Evolutionary conservation across 2,329 filamentous ascomycete species (phyloP), one percentile per base, ranked within the genome.

Genomic region (Penicillium rolfsii): DNA sequence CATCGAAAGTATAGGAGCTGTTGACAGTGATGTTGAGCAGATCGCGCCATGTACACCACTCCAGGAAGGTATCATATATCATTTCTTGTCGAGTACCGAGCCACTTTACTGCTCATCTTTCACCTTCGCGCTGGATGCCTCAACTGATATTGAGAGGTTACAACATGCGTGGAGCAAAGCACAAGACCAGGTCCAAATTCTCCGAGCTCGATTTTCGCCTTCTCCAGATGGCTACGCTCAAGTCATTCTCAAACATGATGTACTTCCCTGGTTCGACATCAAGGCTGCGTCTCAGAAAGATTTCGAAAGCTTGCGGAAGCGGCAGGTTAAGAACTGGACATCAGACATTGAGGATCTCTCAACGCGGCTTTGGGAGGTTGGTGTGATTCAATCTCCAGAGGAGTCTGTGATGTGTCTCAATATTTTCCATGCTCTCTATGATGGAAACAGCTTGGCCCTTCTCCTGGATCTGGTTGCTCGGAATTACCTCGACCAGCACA

Each of bases 371-470:
- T 79, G 74, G 76, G 70, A 73, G 57, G 65, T 76, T 19, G 69
- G 72, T 16, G 52, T 77, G 6, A 59, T 72, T 5, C 68, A 65
- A 28, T 70, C 71, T 9, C 63, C 72, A 5, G 58, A 63, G 1
- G 64, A 64, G 14, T 70, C 69, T 6, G 64, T 81, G 0, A 75
- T 96, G 35, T 76, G 82, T 2, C 69, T 96, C 2, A 84, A 89
- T 49, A 87, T 96, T 0, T 96, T 97, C 76, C 93, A 97, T 72
- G 92, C 85, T 0, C 75, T 97, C 0, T 97, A 97, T 68, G 93
- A 97, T 74, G 93, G 92, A 1, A 89, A 85, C 65, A 94, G 92
- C 62, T 83, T 96, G 41, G 82, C 84, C 1, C 74, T 91, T 26
- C 82, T 96, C 41, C 81, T 96, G 22, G 73, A 84, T 3, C 76